Evolutionary conservation across 2,329 filamentous ascomycete genomes (phyloP).

Genomic region (Fusarium papillatum): DNA sequence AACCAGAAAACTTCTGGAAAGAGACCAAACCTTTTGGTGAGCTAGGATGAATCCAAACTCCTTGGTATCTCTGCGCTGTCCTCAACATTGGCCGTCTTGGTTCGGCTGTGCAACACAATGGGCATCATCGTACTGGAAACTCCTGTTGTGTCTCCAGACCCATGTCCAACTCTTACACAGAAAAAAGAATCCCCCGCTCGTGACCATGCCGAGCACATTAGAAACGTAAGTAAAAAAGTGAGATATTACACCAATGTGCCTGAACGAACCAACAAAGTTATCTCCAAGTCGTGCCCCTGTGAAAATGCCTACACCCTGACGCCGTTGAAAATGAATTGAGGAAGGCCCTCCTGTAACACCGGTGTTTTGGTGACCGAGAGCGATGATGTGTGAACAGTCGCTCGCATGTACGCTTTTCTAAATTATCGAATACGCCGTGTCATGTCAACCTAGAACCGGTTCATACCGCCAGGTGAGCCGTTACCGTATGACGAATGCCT

Average conservation of each 20-base stretch:
- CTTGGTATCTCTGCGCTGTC: conserved; percentile 3
- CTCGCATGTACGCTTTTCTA: conserved; percentile 25
- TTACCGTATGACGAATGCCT: conserved; percentile 41
- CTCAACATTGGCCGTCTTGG: conserved; percentile 11
- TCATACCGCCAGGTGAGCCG: conserved; percentile 38
- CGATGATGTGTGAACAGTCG: conserved; percentile 17
- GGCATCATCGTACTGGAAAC: conserved; percentile 5
- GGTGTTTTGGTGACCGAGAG: conserved; percentile 27
- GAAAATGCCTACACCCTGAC: conserved; percentile 39
- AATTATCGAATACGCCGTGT: conserved; percentile 12
- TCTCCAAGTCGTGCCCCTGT: conserved; percentile 31
- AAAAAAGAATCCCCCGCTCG: conserved; percentile 20
- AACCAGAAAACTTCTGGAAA: conserved; percentile 14
- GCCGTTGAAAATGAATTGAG: conserved; percentile 39
- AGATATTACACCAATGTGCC: conserved; percentile 30
- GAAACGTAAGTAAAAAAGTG: conserved; percentile 15
- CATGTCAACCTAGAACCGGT: conserved; percentile 41
- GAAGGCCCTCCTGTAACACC: conserved; percentile 21
- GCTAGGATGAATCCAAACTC: conserved; percentile 14
- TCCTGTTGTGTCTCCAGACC: background rate
- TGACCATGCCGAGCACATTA: conserved; percentile 34
- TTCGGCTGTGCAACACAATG: conserved; percentile 16
- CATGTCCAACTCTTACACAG: conserved; percentile 23
- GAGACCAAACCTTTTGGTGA: conserved; percentile 19
- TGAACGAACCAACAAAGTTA: conserved; percentile 24